A percentile compares a stretch with the other conserved stretches of the same genome.
Evolutionary conservation across 2,329 filamentous ascomycete genomes (phyloP).

Genomic region (Cytospora chrysosperma): DNA sequence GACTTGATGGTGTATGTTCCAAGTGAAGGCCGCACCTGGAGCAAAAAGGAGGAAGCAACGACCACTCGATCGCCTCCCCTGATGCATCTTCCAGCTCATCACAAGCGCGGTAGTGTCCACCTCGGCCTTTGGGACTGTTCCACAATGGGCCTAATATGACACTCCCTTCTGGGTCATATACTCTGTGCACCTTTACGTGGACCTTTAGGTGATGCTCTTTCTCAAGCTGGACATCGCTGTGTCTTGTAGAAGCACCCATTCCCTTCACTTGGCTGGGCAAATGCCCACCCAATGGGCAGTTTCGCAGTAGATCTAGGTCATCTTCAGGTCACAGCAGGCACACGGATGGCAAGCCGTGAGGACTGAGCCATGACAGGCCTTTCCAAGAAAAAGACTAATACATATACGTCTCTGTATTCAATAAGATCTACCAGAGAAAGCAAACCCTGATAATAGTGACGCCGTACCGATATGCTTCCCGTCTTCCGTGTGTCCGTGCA

Average conservation of each 20-base stretch:
- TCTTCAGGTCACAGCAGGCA: too few relatives aligned
- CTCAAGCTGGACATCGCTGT: neutral
- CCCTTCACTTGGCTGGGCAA: too few relatives aligned
- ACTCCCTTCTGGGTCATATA: neutral
- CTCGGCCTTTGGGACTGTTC: neutral
- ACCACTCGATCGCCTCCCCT: neutral
- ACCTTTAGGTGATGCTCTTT: neutral
- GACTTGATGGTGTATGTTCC: neutral
- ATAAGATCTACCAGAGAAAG: neutral
- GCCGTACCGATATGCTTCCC: constrained; percentile 10
- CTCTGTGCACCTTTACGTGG: neutral
- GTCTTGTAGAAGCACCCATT: too few relatives aligned
- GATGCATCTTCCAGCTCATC: neutral
- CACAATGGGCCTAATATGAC: neutral
- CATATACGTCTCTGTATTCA: neutral
- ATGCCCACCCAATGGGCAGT: too few relatives aligned
- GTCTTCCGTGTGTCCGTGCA: constrained; percentile 14
- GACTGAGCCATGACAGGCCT: neutral
- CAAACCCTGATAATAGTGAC: constrained; percentile 4
- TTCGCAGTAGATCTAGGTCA: too few relatives aligned
- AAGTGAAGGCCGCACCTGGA: neutral
- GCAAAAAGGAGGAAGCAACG: neutral
- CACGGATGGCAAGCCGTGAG: too few relatives aligned
- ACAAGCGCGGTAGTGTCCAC: neutral
- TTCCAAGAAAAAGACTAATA: neutral